Evolutionary conservation across 768 basidiomycete species (phyloP), one percentile per base, ranked within the genome.

Genomic region (Serpula lacrymans): DNA sequence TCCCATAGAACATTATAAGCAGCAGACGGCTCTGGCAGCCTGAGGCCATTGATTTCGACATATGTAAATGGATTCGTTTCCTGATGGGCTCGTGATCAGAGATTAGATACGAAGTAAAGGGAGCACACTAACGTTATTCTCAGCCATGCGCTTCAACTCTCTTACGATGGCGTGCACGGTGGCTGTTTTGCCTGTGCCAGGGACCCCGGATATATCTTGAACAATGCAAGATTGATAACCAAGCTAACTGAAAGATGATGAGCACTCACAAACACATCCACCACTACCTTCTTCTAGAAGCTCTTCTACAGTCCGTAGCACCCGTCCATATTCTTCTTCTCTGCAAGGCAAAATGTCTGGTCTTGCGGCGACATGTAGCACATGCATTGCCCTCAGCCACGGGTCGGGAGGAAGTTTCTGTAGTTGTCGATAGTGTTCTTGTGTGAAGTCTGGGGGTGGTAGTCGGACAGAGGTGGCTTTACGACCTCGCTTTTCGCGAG

Each of bases 101-200:
- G 9, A 3, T 22, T 34, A 22, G 11, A 12, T 37, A 13, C 39
- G 18, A 17, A 41, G 37, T 12, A 37, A 13, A 12, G 0, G 32
- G 1, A 11, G 34, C 24, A 9, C 9, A 67, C 82, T 21, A 48
- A 91, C 90, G 48, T 79, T 82, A 40, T 78, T 72, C 56, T 86
- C 76, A 1, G 93, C 93, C 80, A 94, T 88, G 27, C 83, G 74
- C 55, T 90, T 93, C 9, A 98, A 71, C 57, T 95, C 89, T 26
- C 88, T 77, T 23, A 98, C 78, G 18, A 96, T 85, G 1, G 87
- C 88, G 52, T 97, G 94, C 0, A 98, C 93, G 1, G 96, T 98
- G 0, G 96, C 96, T 1, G 96, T 99, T 66, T 98, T 99, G 7
- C 96, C 95, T 2, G 95, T 98, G 6, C 96, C 95, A n/a, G 95